Conservation (phyloP, 441 rosid species). For the Syzygium malaccense region DNA sequence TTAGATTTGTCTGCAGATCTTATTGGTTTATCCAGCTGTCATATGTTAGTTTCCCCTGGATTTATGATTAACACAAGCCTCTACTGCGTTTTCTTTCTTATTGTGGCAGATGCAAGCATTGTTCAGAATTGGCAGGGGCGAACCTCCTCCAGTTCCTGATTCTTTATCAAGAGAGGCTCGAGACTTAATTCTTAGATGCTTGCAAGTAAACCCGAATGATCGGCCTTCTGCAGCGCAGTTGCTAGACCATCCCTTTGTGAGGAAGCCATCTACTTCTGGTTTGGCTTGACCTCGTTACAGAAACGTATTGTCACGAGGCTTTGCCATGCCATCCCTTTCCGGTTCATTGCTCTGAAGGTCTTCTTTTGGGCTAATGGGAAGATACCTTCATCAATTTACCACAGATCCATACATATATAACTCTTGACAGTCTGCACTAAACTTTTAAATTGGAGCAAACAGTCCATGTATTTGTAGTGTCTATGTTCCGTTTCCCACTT, state of each 20-base stretch:
- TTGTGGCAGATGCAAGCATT: background rate
- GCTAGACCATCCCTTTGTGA: conserved; percentile 9
- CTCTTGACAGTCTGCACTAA: background rate
- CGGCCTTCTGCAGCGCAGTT: conserved; percentile 1
- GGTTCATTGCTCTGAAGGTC: background rate
- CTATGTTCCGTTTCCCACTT: background rate
- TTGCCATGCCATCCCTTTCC: background rate
- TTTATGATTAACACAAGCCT: background rate
- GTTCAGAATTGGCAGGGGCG: background rate
- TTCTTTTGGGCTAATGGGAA: background rate
- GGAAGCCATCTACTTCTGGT: background rate
- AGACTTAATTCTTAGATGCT: background rate
- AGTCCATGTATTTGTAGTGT: background rate
- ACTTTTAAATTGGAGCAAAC: background rate
- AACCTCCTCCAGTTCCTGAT: background rate
- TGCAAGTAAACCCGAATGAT: background rate
- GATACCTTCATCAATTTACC: background rate
- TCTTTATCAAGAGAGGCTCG: background rate
- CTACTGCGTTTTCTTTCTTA: background rate
- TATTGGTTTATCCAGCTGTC: background rate
- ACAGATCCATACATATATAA: background rate
- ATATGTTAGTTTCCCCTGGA: background rate
- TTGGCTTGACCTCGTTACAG: background rate
- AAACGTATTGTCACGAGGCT: background rate
- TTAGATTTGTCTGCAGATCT: background rate